Evolutionary conservation across 176 grass and related monocot genomes (phyloP).

Genomic region (Zea luxurians): DNA sequence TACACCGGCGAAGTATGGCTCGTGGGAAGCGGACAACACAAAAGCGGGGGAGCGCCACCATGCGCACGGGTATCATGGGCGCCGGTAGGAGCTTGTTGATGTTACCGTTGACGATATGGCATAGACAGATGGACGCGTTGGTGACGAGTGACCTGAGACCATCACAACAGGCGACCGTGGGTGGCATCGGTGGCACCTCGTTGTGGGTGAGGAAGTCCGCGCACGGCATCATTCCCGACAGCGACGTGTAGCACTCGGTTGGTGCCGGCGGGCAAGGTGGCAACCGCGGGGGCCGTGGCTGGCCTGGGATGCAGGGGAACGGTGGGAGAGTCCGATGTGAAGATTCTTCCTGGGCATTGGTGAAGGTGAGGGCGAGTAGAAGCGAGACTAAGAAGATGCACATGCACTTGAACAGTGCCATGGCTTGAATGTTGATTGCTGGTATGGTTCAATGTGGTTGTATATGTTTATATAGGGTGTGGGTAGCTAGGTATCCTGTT

Average conservation of each 20-base stretch:
- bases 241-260: conserved; percentile 7
- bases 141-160: not conserved
- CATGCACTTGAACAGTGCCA: too few relatives aligned
- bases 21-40: not conserved
- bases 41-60: not conserved
- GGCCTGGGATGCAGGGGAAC: not conserved
- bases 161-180: not conserved
- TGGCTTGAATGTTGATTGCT: too few relatives aligned
- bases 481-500: too few relatives aligned
- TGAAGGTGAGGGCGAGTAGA: not conserved
- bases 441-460: too few relatives aligned
- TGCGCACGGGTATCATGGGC: not conserved
- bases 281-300: not conserved
- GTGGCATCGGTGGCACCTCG: not conserved
- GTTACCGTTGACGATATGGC: conserved; percentile 19
- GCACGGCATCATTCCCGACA: not conserved
- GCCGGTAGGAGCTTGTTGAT: not conserved
- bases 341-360: not conserved
- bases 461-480: too few relatives aligned
- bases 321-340: not conserved
- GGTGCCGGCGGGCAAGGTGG: not conserved
- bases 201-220: not conserved
- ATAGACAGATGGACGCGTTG: conserved; percentile 1
- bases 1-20: not conserved
- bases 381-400: not conserved